phyloP scores from a whole-genome alignment of 441 rosid genomes.

The Arabidopsis hybrid region DNA sequence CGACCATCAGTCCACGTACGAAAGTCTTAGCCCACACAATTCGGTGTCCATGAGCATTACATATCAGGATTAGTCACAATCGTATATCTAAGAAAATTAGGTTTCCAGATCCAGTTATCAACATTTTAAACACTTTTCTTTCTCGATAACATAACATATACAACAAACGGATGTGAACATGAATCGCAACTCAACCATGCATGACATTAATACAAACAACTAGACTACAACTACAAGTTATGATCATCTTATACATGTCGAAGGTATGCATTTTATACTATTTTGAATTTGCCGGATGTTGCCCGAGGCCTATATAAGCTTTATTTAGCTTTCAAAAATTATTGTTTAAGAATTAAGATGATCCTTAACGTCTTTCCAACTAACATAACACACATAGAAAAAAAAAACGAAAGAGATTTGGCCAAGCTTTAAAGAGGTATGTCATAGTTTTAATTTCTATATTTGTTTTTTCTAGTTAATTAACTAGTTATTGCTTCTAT shows the following conservation, averaged over 20 bases:
- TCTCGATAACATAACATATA: background rate
- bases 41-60: background rate
- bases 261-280: constrained; percentile 6
- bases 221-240: background rate
- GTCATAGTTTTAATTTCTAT: constrained; percentile 20
- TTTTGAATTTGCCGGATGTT: background rate
- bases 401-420: constrained; percentile 1
- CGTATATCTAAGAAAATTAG: constrained; percentile 5
- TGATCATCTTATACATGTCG: background rate
- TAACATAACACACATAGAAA: no score
- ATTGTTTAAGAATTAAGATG: constrained; percentile 16
- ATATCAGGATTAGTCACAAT: constrained; percentile 27
- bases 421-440: constrained; percentile 18
- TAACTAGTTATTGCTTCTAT: constrained; percentile 34
- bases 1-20: constrained; percentile 7
- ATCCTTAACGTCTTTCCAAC: background rate
- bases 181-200: no score
- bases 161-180: background rate
- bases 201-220: no score
- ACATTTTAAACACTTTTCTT: background rate
- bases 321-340: constrained; percentile 12
- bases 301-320: background rate
- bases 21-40: constrained; percentile 17
- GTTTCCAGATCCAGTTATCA: constrained; percentile 21
- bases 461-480: constrained; percentile 9